Conservation (phyloP, 306 rosid species). For the Argentina anserina region DNA sequence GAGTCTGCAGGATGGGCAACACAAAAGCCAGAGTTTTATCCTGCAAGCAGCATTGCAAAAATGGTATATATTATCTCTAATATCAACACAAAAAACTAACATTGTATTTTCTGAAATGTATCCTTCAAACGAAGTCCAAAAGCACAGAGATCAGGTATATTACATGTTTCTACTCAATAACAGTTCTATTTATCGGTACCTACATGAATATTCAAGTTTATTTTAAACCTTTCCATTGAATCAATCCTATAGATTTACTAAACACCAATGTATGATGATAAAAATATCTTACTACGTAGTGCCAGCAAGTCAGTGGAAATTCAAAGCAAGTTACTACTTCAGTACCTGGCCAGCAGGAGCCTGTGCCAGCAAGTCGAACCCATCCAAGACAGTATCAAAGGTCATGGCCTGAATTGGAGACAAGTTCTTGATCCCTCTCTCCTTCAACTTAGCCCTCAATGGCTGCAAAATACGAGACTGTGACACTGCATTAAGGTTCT, state of each 20-base stretch:
- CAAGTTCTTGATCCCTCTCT: constrained; percentile 58
- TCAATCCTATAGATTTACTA: not conserved
- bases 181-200: too few relatives aligned
- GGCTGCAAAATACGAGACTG: constrained; percentile 64
- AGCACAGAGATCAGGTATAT: too few relatives aligned
- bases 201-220: not conserved
- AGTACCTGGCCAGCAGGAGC: constrained; percentile 90
- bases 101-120: not conserved
- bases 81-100: not conserved
- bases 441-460: constrained; percentile 56
- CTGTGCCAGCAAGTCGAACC: constrained; percentile 80
- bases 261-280: not conserved
- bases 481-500: constrained; percentile 54
- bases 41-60: constrained; percentile 35
- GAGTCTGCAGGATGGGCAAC: constrained; percentile 77
- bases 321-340: not conserved
- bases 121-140: not conserved
- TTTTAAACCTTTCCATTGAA: not conserved
- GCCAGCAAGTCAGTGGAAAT: too few relatives aligned
- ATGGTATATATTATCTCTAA: not conserved
- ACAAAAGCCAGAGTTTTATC: constrained; percentile 92
- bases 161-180: too few relatives aligned
- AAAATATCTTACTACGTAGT: too few relatives aligned
- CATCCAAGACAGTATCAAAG: constrained; percentile 59
- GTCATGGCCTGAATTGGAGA: constrained; percentile 92